phyloP scores from a whole-genome alignment of 331 rosid genomes.

The Quercus phellos region DNA sequence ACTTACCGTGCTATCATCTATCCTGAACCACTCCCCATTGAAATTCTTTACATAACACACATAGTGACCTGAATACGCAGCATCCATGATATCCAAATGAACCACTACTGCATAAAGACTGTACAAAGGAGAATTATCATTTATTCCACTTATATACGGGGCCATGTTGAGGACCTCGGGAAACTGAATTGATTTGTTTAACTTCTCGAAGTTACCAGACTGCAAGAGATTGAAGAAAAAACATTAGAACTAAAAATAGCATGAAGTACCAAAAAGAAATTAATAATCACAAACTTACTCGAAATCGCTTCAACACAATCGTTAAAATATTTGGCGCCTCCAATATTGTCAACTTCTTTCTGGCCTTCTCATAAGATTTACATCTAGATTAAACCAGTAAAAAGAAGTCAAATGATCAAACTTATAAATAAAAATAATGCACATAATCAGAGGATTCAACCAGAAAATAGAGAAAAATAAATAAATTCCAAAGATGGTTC shows the following conservation, averaged over 20 bases:
- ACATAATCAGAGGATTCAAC: constrained; percentile 7
- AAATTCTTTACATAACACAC: constrained; percentile 68
- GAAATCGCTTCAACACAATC: constrained; percentile 75
- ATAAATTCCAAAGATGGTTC: background rate
- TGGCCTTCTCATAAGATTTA: constrained; percentile 74
- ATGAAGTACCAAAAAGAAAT: background rate
- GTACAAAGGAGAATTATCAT: constrained; percentile 51
- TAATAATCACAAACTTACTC: constrained; percentile 35
- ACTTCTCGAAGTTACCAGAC: constrained; percentile 75
- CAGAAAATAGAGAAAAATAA: background rate
- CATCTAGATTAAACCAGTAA: constrained; percentile 38
- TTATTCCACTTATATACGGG: constrained; percentile 58
- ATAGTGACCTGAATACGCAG: constrained; percentile 74
- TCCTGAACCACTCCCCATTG: constrained; percentile 65
- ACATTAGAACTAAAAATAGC: constrained; percentile 9
- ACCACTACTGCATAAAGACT: constrained; percentile 78
- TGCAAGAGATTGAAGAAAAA: constrained; percentile 37
- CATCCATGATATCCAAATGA: constrained; percentile 70
- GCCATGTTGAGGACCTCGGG: constrained; percentile 69
- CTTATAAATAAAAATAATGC: background rate
- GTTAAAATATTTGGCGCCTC: constrained; percentile 87
- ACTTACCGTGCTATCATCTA: constrained; percentile 69
- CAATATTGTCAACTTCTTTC: constrained; percentile 67
- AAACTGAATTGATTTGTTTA: constrained; percentile 57
- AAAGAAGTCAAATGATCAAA: background rate